phyloP scores from a whole-genome alignment of 2,329 filamentous ascomycete genomes.

The Cladosporium sp. region DNA sequence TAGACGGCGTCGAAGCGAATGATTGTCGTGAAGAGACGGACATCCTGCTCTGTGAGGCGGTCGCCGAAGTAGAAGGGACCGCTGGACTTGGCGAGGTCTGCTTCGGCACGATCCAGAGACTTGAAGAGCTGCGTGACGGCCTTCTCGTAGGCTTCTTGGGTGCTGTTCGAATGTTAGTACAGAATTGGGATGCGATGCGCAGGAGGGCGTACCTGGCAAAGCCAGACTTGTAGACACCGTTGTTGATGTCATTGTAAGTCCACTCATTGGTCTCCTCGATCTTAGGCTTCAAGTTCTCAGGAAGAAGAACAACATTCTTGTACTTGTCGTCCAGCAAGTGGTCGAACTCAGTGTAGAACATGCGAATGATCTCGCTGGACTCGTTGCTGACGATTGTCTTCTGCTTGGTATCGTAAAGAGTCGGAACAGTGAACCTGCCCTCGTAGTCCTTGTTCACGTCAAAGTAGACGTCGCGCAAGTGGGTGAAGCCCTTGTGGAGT shows the following conservation, averaged over 20 bases:
- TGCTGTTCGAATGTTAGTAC: slow-evolving; percentile 26
- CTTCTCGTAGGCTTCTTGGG: slow-evolving; percentile 52
- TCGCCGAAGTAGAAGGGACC: slow-evolving; percentile 52
- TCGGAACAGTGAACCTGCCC: slow-evolving; percentile 84
- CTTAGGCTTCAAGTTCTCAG: slow-evolving; percentile 43
- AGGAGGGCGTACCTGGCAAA: slow-evolving; percentile 46
- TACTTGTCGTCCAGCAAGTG: slow-evolving; percentile 46
- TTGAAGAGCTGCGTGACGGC: slow-evolving; percentile 49
- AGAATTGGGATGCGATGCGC: neutral
- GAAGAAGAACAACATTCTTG: slow-evolving; percentile 47
- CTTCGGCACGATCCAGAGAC: slow-evolving; percentile 51
- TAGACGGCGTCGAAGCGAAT: slow-evolving; percentile 64
- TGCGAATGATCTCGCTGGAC: slow-evolving; percentile 87
- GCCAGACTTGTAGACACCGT: slow-evolving; percentile 54
- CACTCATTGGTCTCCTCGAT: slow-evolving; percentile 54
- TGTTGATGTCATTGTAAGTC: slow-evolving; percentile 56
- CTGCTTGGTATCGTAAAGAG: slow-evolving; percentile 76
- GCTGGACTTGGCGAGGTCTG: slow-evolving; percentile 40
- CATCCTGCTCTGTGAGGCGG: slow-evolving; percentile 50
- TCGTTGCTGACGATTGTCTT: slow-evolving; percentile 86
- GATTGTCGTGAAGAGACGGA: slow-evolving; percentile 61
- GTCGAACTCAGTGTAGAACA: slow-evolving; percentile 83
- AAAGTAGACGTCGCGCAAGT: slow-evolving; percentile 81
- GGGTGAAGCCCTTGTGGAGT: slow-evolving; percentile 65
- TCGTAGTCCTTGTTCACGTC: slow-evolving; percentile 68